Base-by-base conservation (phyloP, 176 grass and related monocot genomes). In the Leersia perrieri region DNA sequence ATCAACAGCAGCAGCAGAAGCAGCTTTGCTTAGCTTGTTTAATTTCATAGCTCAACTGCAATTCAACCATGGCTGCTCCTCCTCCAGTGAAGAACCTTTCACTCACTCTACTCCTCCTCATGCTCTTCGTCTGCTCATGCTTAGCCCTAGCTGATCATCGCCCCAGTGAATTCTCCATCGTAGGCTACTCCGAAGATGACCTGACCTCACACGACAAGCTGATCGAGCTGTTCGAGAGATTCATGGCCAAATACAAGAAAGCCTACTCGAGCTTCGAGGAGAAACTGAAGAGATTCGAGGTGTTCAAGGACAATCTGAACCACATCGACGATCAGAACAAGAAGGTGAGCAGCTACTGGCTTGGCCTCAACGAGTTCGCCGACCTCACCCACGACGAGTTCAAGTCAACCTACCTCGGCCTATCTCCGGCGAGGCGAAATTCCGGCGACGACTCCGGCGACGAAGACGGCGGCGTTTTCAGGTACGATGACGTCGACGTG, bases 291-390 rank as follows among this genome's bases (percentile, higher is more conserved):
- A 73, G 92, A 30, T 88, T 97, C 44, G 92, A 97, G 82, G 83
- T 97, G 67, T 97, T 97, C 87, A 85, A 92, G 89, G 91, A 94
- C 72, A 97, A 97, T 65, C 73, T 97, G 23, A 82, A 88, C 61
- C 92, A 92, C 89, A 97, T 97, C 60, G 92, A 97, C 40, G 83
- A 78, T 84, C 38, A n/a, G n/a, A 97, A 97, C 89, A 82, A 70
- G 82, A 72, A 90, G 85, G 78, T 73, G 33, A 90, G 63, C 68
- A 90, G 77, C 86, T 97, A 97, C 90, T 97, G 94, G 92, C 92
- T 97, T 0, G 94, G 92, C 1, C 82, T 97, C 26, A 97, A 94
- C 34, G 91, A 74, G 53, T 97, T 94, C 51, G 94, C 94, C 0
- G 94, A 97, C 77, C 82, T 97, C 13, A 94, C 80, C 2, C 84